Base-by-base conservation (phyloP, 2,329 filamentous ascomycete species). In the Nemania serpens region DNA sequence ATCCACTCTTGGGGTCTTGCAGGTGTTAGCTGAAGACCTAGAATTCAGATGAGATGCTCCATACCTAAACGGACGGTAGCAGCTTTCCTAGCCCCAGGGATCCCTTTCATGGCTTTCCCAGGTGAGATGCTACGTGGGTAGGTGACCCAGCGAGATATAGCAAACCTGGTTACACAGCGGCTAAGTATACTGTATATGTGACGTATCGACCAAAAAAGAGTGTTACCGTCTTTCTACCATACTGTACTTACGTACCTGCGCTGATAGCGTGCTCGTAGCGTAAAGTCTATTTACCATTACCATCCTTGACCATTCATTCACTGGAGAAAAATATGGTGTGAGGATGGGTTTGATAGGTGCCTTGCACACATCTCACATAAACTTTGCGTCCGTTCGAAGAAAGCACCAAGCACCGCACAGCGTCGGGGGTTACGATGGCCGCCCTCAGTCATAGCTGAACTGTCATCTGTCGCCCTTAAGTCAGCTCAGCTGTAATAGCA, bases 251-350 rank as follows among this genome's bases (percentile, higher is more conserved):
- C 47, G 52, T 54, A 58, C 39, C 49, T 62, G 55, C 59, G 53
- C 58, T 29, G 29, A 41, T 65, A 63, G 63, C 57, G 57, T 47
- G 11, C 36, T 62, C 54, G 20, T 68, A 66, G 66, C 56, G 66
- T 43, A 66, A 68, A 68, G 64, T 71, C 63, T 69, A 70, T 70
- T 67, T 66, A 55, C 37, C 20, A 49, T 43, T 20, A 42, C 50
- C 25, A 55, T 66, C 69, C 68, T 62, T 66, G 66, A 50, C 45
- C 48, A 48, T 55, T 51, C 33, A 17, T 50, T 49, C 42, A 20
- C 51, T 59, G 17, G 48, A 58, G 37, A 37, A 3, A 7, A 7
- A 29, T 29, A 29, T 33, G 20, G 36, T 36, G 41, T 37, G 55
- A 46, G 45, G 18, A 52, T 33, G 47, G 22, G 18, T 12, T 39